Evolutionary conservation across 1,284 basidiomycete species (phyloP).

Genomic region (Cutaneotrichosporon daszewskae): DNA sequence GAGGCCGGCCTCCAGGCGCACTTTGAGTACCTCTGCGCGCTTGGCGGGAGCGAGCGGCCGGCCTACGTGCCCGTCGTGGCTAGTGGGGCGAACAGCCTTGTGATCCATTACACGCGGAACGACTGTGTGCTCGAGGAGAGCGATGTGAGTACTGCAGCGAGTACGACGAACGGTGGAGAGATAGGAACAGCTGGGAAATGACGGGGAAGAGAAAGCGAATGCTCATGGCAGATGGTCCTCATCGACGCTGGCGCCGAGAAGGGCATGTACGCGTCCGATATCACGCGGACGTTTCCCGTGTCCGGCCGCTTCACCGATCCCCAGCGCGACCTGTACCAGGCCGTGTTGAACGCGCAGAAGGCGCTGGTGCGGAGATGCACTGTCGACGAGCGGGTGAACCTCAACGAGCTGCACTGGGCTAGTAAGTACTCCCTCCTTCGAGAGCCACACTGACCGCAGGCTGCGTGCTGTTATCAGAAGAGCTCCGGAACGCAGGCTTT

Average conservation of each 20-base stretch:
- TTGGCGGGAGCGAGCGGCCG: conserved; percentile 71
- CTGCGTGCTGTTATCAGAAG: conserved; percentile 62
- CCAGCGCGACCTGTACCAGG: conserved; percentile 80
- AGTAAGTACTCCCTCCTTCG: conserved; percentile 50
- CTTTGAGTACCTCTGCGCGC: conserved; percentile 78
- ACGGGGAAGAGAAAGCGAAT: too few relatives aligned
- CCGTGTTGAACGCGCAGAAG: conserved; percentile 53
- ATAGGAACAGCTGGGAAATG: background rate
- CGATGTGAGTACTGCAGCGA: conserved; percentile 51
- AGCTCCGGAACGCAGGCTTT: conserved; percentile 80
- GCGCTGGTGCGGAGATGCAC: conserved; percentile 48
- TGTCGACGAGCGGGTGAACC: conserved; percentile 54
- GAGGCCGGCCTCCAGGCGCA: conserved; percentile 74
- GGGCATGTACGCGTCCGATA: conserved; percentile 90
- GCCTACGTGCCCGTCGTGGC: conserved; percentile 95
- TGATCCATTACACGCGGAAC: conserved; percentile 89
- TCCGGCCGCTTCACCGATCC: conserved; percentile 71
- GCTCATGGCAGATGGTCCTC: conserved; percentile 56
- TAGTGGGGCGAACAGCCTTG: conserved; percentile 80
- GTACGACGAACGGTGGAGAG: too few relatives aligned
- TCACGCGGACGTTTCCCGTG: conserved; percentile 88
- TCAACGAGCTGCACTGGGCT: conserved; percentile 73
- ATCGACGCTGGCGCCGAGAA: conserved; percentile 88
- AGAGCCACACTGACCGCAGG: conserved; percentile 38
- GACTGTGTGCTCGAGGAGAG: conserved; percentile 65